These are phyloP conservation scores for Rhodotorula toruloides DNA, from an alignment of 768 basidiomycete genomes.

Conservation along the genomic window DNA sequence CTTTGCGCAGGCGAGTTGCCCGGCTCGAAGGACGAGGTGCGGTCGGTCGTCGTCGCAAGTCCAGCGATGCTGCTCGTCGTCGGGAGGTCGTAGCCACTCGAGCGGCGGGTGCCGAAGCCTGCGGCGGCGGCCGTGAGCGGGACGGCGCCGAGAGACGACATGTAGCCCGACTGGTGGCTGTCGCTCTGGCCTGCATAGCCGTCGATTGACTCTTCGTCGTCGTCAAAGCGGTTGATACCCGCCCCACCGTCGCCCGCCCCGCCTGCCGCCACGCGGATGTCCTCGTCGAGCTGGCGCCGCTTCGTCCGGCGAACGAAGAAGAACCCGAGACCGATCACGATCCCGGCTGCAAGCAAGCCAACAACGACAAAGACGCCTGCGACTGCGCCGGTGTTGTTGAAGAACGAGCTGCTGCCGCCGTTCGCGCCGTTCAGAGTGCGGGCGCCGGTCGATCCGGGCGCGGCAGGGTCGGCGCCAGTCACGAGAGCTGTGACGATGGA, in stretches of 20 bases:
- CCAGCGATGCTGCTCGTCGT: too few relatives aligned
- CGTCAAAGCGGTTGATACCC: slow-evolving; percentile 39
- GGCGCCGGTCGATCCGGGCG: not conserved
- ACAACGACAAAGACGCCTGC: slow-evolving; percentile 68
- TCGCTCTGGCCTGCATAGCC: not conserved
- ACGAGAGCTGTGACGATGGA: slow-evolving; percentile 20
- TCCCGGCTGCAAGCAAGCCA: slow-evolving; percentile 60
- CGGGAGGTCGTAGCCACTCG: not conserved
- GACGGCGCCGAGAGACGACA: slow-evolving; percentile 20
- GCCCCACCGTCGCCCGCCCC: slow-evolving; percentile 43
- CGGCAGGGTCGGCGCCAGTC: slow-evolving; percentile 4
- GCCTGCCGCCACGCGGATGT: slow-evolving; percentile 40
- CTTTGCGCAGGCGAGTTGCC: slow-evolving; percentile 17
- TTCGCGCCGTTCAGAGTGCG: slow-evolving; percentile 26
- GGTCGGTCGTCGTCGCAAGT: not conserved
- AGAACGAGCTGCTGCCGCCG: slow-evolving; percentile 55
- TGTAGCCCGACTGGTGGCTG: slow-evolving; percentile 5
- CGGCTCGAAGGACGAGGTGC: not conserved
- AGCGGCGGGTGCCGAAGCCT: not conserved
- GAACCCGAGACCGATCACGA: slow-evolving; percentile 53
- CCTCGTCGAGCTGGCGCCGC: slow-evolving; percentile 46
- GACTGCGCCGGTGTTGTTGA: slow-evolving; percentile 65
- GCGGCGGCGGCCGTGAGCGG: slow-evolving; percentile 12
- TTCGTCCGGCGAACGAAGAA: slow-evolving; percentile 46
- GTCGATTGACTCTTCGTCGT: slow-evolving; percentile 6